Conservation (phyloP, 495 filamentous ascomycete species). For the Xylaria intraflava region DNA sequence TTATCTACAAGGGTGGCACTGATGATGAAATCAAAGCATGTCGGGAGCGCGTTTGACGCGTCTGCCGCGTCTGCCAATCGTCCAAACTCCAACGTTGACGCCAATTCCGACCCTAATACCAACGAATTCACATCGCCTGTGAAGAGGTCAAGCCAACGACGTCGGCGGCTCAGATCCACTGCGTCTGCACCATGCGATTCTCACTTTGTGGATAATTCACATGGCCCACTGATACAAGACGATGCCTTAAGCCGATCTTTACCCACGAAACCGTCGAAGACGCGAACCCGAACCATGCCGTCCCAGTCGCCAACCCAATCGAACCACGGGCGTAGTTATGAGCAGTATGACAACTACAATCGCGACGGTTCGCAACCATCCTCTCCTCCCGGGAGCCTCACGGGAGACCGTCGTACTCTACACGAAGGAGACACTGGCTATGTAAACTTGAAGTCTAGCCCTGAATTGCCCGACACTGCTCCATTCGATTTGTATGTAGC, state of each 20-base stretch:
- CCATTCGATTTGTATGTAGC: slow-evolving; percentile 9
- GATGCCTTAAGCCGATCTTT: slow-evolving; percentile 9
- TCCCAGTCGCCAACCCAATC: slow-evolving; percentile 39
- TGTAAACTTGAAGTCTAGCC: slow-evolving; percentile 27
- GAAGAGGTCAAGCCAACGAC: slow-evolving; percentile 4
- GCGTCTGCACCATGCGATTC: slow-evolving; percentile 6
- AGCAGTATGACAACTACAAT: slow-evolving; percentile 29
- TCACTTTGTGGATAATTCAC: not conserved
- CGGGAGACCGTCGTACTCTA: slow-evolving; percentile 20
- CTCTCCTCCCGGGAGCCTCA: slow-evolving; percentile 15
- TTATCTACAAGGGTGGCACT: slow-evolving; percentile 23
- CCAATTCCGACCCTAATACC: not conserved
- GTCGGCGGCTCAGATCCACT: not conserved
- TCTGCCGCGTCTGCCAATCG: not conserved
- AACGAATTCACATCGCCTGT: not conserved
- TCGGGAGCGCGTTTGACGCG: slow-evolving; percentile 17
- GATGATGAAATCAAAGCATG: slow-evolving; percentile 19
- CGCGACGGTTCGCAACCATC: slow-evolving; percentile 13
- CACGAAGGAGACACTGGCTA: slow-evolving; percentile 33
- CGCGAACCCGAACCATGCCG: slow-evolving; percentile 16
- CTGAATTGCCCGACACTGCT: slow-evolving; percentile 17
- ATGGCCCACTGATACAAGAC: slow-evolving; percentile 7
- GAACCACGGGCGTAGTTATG: slow-evolving; percentile 40
- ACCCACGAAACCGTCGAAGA: slow-evolving; percentile 4
- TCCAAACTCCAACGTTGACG: not conserved